A percentile compares a stretch with the other conserved stretches of the same genome.
Evolutionary conservation across 1,284 basidiomycete species (phyloP).

Genomic region (Ceratobasidium theobromae): DNA sequence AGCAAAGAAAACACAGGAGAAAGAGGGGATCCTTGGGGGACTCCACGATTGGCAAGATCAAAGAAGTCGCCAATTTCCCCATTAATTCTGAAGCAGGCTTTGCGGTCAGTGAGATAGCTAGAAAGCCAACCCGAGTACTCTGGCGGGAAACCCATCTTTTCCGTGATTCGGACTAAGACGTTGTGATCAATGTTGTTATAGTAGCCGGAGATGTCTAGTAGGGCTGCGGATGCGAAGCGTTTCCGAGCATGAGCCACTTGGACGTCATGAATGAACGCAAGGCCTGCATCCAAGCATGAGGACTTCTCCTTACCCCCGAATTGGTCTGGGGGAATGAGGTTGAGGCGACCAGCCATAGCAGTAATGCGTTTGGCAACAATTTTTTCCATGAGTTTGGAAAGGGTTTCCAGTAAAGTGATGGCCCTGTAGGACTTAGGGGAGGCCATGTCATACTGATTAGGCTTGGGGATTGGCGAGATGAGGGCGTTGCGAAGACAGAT

Average conservation of each 20-base stretch:
- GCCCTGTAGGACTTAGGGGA: constrained; percentile 40
- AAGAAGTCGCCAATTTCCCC: constrained; percentile 14
- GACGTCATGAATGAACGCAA: constrained; percentile 40
- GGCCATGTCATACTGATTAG: constrained; percentile 40
- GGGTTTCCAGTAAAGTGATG: constrained; percentile 41
- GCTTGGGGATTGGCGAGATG: constrained; percentile 40
- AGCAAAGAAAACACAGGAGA: constrained; percentile 28
- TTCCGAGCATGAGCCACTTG: constrained; percentile 39
- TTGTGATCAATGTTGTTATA: constrained; percentile 43
- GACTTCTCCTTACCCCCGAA: constrained; percentile 39
- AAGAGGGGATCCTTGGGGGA: constrained; percentile 32
- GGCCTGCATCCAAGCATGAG: constrained; percentile 40
- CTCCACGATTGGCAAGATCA: constrained; percentile 2
- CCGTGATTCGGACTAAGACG: constrained; percentile 26
- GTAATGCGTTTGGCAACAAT: constrained; percentile 38
- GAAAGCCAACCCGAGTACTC: constrained; percentile 24
- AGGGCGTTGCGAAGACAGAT: constrained; percentile 37
- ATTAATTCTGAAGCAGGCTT: constrained; percentile 40
- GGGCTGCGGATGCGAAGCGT: constrained; percentile 39
- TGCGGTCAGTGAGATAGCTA: constrained; percentile 35
- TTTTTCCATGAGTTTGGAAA: constrained; percentile 41
- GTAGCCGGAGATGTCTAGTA: constrained; percentile 43
- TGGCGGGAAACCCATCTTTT: constrained; percentile 26
- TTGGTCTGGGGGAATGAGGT: constrained; percentile 39
- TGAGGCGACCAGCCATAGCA: constrained; percentile 35